Conservation (phyloP, 495 filamentous ascomycete genomes). For the Penicillium herquei region DNA sequence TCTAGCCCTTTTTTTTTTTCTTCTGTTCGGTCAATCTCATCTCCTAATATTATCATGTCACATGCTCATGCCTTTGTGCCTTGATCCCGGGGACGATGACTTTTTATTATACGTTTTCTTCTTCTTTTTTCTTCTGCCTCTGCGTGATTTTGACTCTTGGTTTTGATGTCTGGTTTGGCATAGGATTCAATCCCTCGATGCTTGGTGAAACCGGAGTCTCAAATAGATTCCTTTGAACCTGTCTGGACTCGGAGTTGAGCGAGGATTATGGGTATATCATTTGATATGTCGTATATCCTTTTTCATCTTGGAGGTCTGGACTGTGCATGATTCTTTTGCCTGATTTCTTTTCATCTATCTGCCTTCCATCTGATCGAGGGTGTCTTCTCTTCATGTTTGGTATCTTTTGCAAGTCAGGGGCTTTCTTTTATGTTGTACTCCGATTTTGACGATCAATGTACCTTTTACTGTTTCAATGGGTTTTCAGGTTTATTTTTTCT, state of each 20-base stretch:
- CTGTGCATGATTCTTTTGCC: not conserved
- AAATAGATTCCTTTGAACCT: not conserved
- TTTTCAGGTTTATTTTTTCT: not conserved
- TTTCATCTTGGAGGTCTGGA: too few species aligned
- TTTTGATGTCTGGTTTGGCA: not conserved
- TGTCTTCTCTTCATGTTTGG: constrained; percentile 11
- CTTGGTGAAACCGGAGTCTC: not conserved
- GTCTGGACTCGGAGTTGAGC: too few species aligned
- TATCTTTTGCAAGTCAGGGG: constrained; percentile 13
- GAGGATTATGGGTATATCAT: too few species aligned
- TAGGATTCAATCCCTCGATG: not conserved
- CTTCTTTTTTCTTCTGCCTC: not conserved
- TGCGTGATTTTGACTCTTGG: not conserved
- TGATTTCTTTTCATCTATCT: not conserved
- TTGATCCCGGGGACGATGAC: constrained; percentile 1
- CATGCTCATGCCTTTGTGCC: not conserved
- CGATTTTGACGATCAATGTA: constrained; percentile 22
- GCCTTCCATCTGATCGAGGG: constrained; percentile 1
- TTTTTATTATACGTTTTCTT: not conserved
- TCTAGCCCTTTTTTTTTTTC: constrained; percentile 19
- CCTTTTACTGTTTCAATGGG: constrained; percentile 17
- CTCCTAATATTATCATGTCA: constrained; percentile 2
- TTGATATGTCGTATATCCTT: too few species aligned
- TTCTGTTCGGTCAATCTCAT: not conserved
- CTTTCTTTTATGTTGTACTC: constrained; percentile 15